Evolutionary conservation across 768 basidiomycete species (phyloP), one percentile per base, ranked within the genome.

Genomic region (Pleurotus cornucopiae): DNA sequence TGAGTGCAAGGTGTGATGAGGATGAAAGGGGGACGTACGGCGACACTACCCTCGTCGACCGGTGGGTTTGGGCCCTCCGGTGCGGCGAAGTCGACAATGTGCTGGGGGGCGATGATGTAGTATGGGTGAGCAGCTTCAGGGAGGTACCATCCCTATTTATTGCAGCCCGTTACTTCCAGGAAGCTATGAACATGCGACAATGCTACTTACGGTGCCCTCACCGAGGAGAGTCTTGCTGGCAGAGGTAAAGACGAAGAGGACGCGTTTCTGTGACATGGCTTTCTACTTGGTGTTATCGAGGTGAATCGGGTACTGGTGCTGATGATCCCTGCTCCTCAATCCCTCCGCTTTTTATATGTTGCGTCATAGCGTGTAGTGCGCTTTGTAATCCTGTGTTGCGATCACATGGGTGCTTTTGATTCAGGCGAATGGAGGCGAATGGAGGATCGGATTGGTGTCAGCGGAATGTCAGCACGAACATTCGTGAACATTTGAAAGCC

Each of bases 211-310:
- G 9, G 80, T 85, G n/a, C 66, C 69, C 0, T 52, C 61, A 18
- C 79, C 83, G 13, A 72, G 76, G 16, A 87, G 73, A 20, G 79
- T 78, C 66, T 78, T 82, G 66, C 81, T 67, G 57, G 75, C 79
- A 46, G 88, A 90, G 34, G 88, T 88, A 65, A 85, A 79, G n/a
- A 92, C 83, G 67, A 92, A 86, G 61, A 91, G 84, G 38, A 91
- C 68, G 1, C 41, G 39, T 39, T 53, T 53, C 18, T 53, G 51
- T 12, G 51, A 1, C 51, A 47, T 47, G 38, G 55, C 63, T 20
- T 9, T 9, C 9, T 11, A 9, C 7, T 7, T 34, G 30, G 9
- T 34, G 30, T 34, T 34, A 34, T 34, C 30, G 30, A 34, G 30
- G 30, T 34, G 30, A 34, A 34, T 34, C 30, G 9, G 11, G 30